Conservation (phyloP, 192 early-diverging fungal genomes). For the Endogone sp. region DNA sequence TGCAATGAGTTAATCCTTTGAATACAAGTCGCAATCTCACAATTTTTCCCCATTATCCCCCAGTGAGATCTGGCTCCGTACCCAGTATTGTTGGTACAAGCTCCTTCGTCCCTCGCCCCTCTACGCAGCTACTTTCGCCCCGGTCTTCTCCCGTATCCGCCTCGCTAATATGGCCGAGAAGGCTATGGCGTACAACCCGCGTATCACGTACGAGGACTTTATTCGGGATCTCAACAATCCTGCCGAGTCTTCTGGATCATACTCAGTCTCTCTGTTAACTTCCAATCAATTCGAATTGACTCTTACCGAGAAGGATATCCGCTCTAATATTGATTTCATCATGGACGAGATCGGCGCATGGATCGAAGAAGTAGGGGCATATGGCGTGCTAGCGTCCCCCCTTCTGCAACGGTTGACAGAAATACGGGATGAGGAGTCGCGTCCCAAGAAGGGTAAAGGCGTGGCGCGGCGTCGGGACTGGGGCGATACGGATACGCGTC, state of each 20-base stretch:
- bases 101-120: slow-evolving; percentile 7
- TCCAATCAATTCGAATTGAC: slow-evolving; percentile 3
- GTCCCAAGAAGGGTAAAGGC: background rate
- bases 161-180: slow-evolving; percentile 13
- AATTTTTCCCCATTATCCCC: too few species aligned
- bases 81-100: slow-evolving; percentile 23
- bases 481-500: slow-evolving; percentile 5
- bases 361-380: slow-evolving; percentile 9
- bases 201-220: slow-evolving; percentile 15
- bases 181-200: slow-evolving; percentile 1
- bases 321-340: slow-evolving; percentile 15
- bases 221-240: background rate
- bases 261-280: background rate
- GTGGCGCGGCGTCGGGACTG: too few species aligned
- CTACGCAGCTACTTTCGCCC: slow-evolving; percentile 13
- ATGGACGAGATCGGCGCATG: slow-evolving; percentile 11
- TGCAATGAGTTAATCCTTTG: too few species aligned
- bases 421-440: background rate
- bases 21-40: too few species aligned
- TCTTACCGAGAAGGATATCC: slow-evolving; percentile 18
- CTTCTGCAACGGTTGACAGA: slow-evolving; percentile 2
- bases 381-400: slow-evolving; percentile 8
- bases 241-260: background rate
- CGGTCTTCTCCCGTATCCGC: slow-evolving; percentile 15
- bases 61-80: slow-evolving; percentile 27